Conservation (phyloP, 805 yeast species). For the Kazachstania africana region DNA sequence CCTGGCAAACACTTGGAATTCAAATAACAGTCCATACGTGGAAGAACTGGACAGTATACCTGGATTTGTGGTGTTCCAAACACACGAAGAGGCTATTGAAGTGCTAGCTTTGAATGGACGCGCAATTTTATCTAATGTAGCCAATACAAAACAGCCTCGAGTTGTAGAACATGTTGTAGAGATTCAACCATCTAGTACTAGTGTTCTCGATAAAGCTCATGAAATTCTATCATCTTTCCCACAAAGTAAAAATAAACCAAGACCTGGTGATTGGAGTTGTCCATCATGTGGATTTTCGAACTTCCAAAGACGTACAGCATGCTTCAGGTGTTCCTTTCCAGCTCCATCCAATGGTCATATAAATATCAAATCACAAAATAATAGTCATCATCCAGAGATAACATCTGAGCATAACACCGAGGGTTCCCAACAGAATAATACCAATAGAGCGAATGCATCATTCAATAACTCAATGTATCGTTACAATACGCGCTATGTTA, state of each 20-base stretch:
- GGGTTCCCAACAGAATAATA: background rate
- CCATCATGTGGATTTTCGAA: conserved; percentile 92
- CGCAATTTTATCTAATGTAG: conserved; percentile 25
- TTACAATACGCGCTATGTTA: conserved; percentile 4
- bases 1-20: conserved; percentile 12
- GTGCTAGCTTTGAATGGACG: conserved; percentile 73
- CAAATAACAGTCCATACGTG: conserved; percentile 23
- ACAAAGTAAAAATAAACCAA: conserved; percentile 69
- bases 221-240: conserved; percentile 80
- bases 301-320: conserved; percentile 87
- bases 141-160: conserved; percentile 26
- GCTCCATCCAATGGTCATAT: background rate
- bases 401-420: background rate
- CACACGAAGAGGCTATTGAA: conserved; percentile 80
- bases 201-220: conserved; percentile 69
- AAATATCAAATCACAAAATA: background rate
- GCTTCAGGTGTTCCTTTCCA: conserved; percentile 87
- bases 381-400: conserved; percentile 1
- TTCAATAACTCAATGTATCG: background rate
- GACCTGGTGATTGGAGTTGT: conserved; percentile 98
- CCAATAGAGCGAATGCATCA: background rate
- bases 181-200: conserved; percentile 74
- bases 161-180: conserved; percentile 58
- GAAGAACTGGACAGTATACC: conserved; percentile 42
- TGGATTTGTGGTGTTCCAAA: conserved; percentile 77